Percentiles rank a stretch among this genome's conserved stretches.
These are phyloP conservation scores for Lentithecium fluviatile DNA, from an alignment of 495 filamentous ascomycete genomes.

Conservation along the genomic window DNA sequence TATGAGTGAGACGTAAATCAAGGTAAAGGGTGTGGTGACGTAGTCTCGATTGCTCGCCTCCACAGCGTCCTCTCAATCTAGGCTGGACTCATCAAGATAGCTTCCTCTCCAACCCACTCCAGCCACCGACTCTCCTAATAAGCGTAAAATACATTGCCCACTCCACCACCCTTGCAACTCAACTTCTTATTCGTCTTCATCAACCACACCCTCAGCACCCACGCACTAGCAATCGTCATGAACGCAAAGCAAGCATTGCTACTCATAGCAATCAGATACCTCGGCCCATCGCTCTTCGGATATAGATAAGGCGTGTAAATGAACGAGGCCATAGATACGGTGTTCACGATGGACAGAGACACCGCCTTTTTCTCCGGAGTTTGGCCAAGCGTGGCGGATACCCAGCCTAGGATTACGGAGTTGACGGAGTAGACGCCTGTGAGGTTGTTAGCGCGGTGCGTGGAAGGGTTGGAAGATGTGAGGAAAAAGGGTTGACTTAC, in stretches of 20 bases:
- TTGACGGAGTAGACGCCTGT: constrained; percentile 47
- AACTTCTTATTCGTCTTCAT: constrained; percentile 53
- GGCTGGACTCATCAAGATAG: too few relatives aligned
- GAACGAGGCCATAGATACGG: constrained; percentile 38
- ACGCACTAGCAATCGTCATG: constrained; percentile 44
- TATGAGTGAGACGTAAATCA: too few relatives aligned
- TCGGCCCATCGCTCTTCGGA: constrained; percentile 50
- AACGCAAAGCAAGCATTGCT: constrained; percentile 52
- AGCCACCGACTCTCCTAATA: neutral
- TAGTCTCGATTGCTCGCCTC: too few relatives aligned
- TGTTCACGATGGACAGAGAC: constrained; percentile 56
- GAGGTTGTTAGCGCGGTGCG: neutral
- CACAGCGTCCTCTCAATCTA: too few relatives aligned
- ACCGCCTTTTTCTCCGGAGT: constrained; percentile 50
- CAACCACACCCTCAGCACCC: constrained; percentile 48
- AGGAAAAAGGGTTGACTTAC: constrained; percentile 5
- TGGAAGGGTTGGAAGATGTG: neutral
- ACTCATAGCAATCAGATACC: constrained; percentile 49
- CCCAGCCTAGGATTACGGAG: constrained; percentile 55
- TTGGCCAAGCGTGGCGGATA: constrained; percentile 54
- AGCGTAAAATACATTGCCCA: neutral
- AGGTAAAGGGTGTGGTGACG: too few relatives aligned
- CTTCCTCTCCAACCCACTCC: neutral
- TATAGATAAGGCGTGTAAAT: constrained; percentile 51
- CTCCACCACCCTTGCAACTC: constrained; percentile 17